Evolutionary conservation across 805 yeast species (phyloP), one percentile per base, ranked within the genome.

Genomic region (Middelhovenomyces tepae): DNA sequence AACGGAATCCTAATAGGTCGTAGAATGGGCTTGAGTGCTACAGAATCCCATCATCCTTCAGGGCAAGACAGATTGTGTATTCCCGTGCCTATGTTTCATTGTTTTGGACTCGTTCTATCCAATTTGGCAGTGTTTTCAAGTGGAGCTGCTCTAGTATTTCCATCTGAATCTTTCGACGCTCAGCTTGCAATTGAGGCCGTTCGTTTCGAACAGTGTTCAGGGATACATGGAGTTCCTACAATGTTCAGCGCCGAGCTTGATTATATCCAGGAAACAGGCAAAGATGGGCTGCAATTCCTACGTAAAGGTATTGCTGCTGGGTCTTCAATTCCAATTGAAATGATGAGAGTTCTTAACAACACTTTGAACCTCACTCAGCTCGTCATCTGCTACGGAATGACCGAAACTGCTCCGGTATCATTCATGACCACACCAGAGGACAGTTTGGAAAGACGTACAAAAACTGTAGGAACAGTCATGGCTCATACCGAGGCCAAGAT

Each of bases 301-400:
- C 37, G 51, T 11, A 51, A 50, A 3, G 57, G 57, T 10, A 52
- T 52, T 14, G 56, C 53, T 7, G 52, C 56, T 14, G 56, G 56
- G 10, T 47, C 57, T 7, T 37, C 51, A 7, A 46, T 52, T 56
- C 56, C 56, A 7, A 36, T 47, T 2, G 53, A 51, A 22, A 43
- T 51, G 16, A 51, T 51, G 56, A 32, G 36, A 7, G 31, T 39
- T 15, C 40, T 51, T 14, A 27, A 34, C 13, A 11, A 39, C 8
- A 29, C 28, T 5, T 31, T 51, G 27, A 47, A 49, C 26, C 31
- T 51, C 25, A 31, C 28, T 14, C 50, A 45, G 20, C 42, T 51
- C 16, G 45, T 50, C 4, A 51, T 51, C 18, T 50, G 56, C 38
- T 51, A 51, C 31, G 56, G 56, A 4, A 51, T 51, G 56, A 51